Percentiles rank a stretch among this genome's conserved stretches.
Conservation (phyloP, 2,329 filamentous ascomycete species). For the Botryotinia narcissicola region DNA sequence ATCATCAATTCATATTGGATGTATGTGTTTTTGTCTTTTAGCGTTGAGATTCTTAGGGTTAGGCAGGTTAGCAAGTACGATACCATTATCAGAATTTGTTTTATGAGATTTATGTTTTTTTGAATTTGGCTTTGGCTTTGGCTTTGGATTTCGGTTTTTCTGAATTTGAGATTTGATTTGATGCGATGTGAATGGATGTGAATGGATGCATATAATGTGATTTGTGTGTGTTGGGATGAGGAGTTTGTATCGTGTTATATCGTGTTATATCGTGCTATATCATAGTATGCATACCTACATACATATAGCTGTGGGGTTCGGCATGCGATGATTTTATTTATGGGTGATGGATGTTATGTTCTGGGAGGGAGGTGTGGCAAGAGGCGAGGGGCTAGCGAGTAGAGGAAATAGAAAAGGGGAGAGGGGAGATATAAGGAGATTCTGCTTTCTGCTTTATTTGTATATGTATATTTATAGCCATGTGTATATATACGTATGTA, state of each 20-base stretch:
- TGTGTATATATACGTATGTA: too few relatives aligned
- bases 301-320: not conserved
- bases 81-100: conserved; percentile 7
- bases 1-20: not conserved
- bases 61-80: not conserved
- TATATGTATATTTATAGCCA: not conserved
- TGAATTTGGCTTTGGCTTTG: not conserved
- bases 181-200: not conserved
- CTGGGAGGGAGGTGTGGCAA: too few relatives aligned
- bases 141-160: not conserved
- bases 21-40: not conserved
- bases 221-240: not conserved
- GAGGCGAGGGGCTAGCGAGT: too few relatives aligned
- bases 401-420: rapidly evolving
- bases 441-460: too few relatives aligned
- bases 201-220: too few relatives aligned
- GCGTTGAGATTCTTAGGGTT: conserved; percentile 2
- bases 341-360: too few relatives aligned
- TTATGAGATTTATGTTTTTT: not conserved
- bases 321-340: not conserved
- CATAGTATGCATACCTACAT: not conserved
- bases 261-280: not conserved
- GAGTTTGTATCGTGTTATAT: not conserved
- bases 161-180: not conserved
- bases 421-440: too few relatives aligned